phyloP scores from a whole-genome alignment of 371 early-diverging fungal genomes.

The Mortierella sp. region DNA sequence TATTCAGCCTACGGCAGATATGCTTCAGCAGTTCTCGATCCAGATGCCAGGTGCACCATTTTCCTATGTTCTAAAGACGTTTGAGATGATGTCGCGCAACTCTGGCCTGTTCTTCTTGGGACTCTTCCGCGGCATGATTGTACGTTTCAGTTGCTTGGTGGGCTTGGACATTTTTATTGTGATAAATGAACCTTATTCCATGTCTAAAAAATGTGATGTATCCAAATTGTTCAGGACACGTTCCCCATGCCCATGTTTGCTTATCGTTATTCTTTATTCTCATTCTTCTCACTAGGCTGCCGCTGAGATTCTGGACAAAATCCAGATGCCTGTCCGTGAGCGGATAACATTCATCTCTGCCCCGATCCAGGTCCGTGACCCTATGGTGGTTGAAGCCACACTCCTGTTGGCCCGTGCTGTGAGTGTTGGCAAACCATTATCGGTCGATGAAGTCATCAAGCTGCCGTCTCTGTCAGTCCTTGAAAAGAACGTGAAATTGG shows the following conservation, averaged over 20 bases:
- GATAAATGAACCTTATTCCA: slow-evolving; percentile 62
- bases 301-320: slow-evolving; percentile 75
- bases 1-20: slow-evolving; percentile 84
- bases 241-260: neutral
- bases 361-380: slow-evolving; percentile 70
- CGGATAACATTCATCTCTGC: slow-evolving; percentile 78
- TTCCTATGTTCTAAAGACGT: slow-evolving; percentile 72
- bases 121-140: slow-evolving; percentile 41
- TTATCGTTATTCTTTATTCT: neutral
- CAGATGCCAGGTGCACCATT: slow-evolving; percentile 78
- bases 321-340: slow-evolving; percentile 72
- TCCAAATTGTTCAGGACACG: neutral
- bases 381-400: slow-evolving; percentile 47
- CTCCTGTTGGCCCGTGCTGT: slow-evolving; percentile 61
- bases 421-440: slow-evolving; percentile 56
- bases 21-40: slow-evolving; percentile 83
- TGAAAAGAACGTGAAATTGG: slow-evolving; percentile 33
- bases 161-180: slow-evolving; percentile 28
- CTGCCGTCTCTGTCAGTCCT: slow-evolving; percentile 62
- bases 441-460: slow-evolving; percentile 64
- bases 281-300: slow-evolving; percentile 57
- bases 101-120: slow-evolving; percentile 35
- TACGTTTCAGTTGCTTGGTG: slow-evolving; percentile 21
- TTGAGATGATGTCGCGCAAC: slow-evolving; percentile 40
- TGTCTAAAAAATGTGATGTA: neutral